Evolutionary conservation across 202 grass and related monocot species (phyloP).

Genomic region (Panicum virgatum): DNA sequence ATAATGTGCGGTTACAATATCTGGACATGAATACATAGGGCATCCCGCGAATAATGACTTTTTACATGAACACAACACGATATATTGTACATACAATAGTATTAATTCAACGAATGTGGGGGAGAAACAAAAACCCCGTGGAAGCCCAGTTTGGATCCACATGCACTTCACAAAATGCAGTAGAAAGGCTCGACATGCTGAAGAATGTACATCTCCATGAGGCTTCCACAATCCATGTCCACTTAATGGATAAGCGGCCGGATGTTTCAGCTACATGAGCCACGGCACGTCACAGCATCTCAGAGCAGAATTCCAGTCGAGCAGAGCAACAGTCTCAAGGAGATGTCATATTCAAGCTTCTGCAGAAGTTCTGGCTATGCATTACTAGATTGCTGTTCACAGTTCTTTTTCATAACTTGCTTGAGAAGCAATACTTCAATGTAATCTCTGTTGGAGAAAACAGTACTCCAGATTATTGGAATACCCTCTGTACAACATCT

Average conservation of each 20-base stretch:
- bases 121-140: background rate
- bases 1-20: background rate
- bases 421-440: background rate
- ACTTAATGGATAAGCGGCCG: background rate
- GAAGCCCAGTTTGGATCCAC: background rate
- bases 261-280: background rate
- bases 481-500: background rate
- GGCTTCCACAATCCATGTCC: background rate
- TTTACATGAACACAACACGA: background rate
- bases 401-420: background rate
- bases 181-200: background rate
- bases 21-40: background rate
- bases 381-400: background rate
- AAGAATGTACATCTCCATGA: slow-evolving; percentile 1
- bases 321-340: background rate
- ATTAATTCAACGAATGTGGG: background rate
- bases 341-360: background rate
- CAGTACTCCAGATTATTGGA: background rate
- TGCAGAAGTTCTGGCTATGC: background rate
- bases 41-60: background rate
- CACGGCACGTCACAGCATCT: background rate
- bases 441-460: background rate
- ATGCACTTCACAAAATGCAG: background rate
- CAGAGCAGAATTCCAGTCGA: background rate
- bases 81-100: background rate